Evolutionary conservation across 352 stramenopile genomes (phyloP).

Genomic region (Globisporangium apiculatum): DNA sequence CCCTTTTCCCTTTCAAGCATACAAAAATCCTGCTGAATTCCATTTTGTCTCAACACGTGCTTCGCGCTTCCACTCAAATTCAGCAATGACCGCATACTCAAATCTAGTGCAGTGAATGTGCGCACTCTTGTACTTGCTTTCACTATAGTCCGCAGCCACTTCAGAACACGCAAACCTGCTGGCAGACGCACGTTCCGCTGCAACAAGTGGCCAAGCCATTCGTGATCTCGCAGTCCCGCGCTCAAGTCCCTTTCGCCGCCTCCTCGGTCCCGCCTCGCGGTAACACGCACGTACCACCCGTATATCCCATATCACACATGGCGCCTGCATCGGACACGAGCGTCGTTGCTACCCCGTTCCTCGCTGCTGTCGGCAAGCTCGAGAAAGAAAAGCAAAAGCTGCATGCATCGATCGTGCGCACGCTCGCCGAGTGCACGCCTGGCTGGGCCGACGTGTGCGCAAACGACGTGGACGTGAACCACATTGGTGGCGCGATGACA

Average conservation of each 20-base stretch:
- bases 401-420: slow-evolving; percentile 54
- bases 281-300: no score
- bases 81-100: no score
- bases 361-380: slow-evolving; percentile 39
- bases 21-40: no score
- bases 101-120: no score
- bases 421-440: slow-evolving; percentile 48
- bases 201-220: slow-evolving; percentile 12
- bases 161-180: no score
- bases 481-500: slow-evolving; percentile 76
- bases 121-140: no score
- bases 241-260: slow-evolving; percentile 5
- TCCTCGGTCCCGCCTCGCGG: not conserved
- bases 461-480: slow-evolving; percentile 53
- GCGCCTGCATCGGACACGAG: slow-evolving; percentile 23
- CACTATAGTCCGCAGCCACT: no score
- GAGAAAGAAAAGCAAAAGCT: slow-evolving; percentile 67
- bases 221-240: slow-evolving; percentile 16
- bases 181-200: no score
- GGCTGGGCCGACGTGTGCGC: slow-evolving; percentile 45
- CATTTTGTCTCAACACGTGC: no score
- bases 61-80: no score
- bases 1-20: no score
- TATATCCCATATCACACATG: slow-evolving; percentile 9
- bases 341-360: slow-evolving; percentile 50